Evolutionary conservation across 192 early-diverging fungal species (phyloP), one percentile per base, ranked within the genome.

Genomic region (Rhizophagus prolifer): DNA sequence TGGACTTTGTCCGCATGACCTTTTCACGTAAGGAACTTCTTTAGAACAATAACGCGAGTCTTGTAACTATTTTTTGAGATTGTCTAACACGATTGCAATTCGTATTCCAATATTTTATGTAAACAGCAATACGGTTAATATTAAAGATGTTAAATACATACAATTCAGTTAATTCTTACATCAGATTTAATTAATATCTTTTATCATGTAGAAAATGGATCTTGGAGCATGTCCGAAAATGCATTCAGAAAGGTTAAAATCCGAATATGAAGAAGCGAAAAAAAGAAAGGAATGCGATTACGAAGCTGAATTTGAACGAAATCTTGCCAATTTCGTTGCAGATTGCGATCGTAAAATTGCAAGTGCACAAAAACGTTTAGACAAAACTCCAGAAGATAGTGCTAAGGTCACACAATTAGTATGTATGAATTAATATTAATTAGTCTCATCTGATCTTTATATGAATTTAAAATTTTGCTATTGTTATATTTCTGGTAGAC

Each of bases 291-390:
- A 66, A 67, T 30, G 25, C 5, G 54, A 76, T 76, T 85, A 70
- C 62, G 85, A 87, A 16, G 67, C 77, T n/a, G 86, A 87, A 47
- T 86, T 81, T 80, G 76, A 77, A 72, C 81, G 81, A 21, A 87
- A 70, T 63, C 75, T 87, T 9, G 64, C 30, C 10, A 78, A 79
- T 23, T 87, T 87, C 74, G 81, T 87, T 14, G 66, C 44, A 10
- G 86, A 87, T 65, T 87, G 86, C 62, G 86, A 87, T 73, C 79
- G 85, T 54, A 87, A 87, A 67, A 81, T 87, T 4, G 60, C 77
- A 8, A 46, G 67, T 46, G 85, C 85, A 25, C 82, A 87, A 75
- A 79, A 82, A 64, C 70, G 85, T 31, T 67, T 87, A 59, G 86
- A 87, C 26, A 87, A 87, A 65, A 87, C 81, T 23, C 83, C 83